Percentiles rank a stretch among this genome's conserved stretches.
phyloP scores from a whole-genome alignment of 1,284 basidiomycete genomes.

The Pholiota adiposa region DNA sequence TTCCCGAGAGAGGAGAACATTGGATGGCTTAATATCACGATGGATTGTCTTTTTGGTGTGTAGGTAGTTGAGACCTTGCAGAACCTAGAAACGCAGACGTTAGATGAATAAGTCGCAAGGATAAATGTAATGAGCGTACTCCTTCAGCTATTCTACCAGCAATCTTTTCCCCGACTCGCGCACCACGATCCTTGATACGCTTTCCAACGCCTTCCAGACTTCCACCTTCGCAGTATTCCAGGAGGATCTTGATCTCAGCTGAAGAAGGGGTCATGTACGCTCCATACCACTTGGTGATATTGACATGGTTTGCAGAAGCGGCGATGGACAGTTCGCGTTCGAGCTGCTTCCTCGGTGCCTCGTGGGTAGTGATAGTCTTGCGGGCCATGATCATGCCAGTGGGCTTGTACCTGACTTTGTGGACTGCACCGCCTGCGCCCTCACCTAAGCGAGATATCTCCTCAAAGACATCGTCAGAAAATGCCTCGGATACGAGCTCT shows the following conservation, averaged over 20 bases:
- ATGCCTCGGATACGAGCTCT: conserved; percentile 42
- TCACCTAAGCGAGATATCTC: conserved; percentile 84
- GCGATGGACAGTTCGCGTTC: conserved; percentile 93
- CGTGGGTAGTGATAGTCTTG: conserved; percentile 95
- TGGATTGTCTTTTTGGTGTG: conserved; percentile 94
- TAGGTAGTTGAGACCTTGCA: conserved; percentile 92
- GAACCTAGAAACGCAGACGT: conserved; percentile 52
- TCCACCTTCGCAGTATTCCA: conserved; percentile 93
- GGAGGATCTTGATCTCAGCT: conserved; percentile 93
- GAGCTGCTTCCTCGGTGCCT: conserved; percentile 92
- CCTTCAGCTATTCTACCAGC: conserved; percentile 91
- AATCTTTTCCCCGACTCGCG: conserved; percentile 89
- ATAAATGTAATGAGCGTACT: conserved; percentile 61
- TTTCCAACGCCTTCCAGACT: conserved; percentile 88
- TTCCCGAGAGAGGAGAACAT: conserved; percentile 86
- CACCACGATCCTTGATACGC: conserved; percentile 82
- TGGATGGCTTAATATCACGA: conserved; percentile 97
- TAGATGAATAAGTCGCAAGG: conserved; percentile 1
- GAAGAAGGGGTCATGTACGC: conserved; percentile 94
- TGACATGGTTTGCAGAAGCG: conserved; percentile 81
- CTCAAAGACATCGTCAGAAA: conserved; percentile 75
- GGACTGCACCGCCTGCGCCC: conserved; percentile 94
- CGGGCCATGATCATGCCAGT: conserved; percentile 87
- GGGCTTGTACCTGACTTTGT: conserved; percentile 84
- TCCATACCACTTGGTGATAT: conserved; percentile 93